Percentiles rank a stretch among this genome's conserved stretches.
These are phyloP conservation scores for Casuarina cunninghamiana DNA, from an alignment of 306 rosid species.

Conservation along the genomic window DNA sequence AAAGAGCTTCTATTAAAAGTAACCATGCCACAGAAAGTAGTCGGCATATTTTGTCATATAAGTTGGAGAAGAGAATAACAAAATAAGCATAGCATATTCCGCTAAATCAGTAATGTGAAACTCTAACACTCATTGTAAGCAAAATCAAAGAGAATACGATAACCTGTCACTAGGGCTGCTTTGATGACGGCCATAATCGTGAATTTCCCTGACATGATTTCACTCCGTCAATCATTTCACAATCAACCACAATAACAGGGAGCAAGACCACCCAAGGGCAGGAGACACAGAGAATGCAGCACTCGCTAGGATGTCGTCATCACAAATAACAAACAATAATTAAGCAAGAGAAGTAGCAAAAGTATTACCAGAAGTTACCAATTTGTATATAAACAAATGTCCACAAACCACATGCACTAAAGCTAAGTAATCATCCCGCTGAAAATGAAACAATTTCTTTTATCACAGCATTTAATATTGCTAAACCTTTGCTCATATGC, in stretches of 20 bases:
- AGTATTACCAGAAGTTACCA: background rate
- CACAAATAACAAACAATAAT: background rate
- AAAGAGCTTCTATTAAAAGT: too few species aligned
- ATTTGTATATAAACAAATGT: background rate
- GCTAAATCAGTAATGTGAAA: background rate
- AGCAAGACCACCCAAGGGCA: conserved; percentile 2
- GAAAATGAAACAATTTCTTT: background rate
- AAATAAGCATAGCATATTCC: too few species aligned
- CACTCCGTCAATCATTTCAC: conserved; percentile 18
- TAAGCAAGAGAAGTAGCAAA: background rate
- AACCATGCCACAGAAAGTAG: too few species aligned
- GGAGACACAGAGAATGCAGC: background rate
- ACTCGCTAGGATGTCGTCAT: background rate
- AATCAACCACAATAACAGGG: background rate
- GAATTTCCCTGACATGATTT: conserved; percentile 45
- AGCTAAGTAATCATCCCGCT: background rate
- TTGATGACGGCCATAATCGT: conserved; percentile 35
- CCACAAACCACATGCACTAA: background rate
- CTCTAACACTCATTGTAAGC: background rate
- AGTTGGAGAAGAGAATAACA: too few species aligned
- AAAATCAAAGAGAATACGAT: conserved; percentile 3
- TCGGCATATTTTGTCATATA: too few species aligned
- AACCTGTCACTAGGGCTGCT: conserved; percentile 61
- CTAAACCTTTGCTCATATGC: background rate
- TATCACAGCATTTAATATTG: background rate